Base-by-base conservation (phyloP, 768 basidiomycete species). In the Boletus pseudopeckii region DNA sequence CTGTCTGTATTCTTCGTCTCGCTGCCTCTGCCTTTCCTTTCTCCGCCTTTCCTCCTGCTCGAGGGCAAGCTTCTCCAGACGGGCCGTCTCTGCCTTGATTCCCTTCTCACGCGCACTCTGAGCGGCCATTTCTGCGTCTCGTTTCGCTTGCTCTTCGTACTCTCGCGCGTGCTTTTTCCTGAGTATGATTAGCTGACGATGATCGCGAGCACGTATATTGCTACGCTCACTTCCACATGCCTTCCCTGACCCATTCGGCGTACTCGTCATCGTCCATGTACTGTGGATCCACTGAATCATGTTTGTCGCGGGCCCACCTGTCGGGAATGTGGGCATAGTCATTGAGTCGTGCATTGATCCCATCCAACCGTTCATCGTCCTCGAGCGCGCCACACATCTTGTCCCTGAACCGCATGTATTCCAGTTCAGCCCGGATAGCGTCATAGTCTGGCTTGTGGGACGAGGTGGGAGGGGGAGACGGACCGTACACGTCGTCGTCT, bases 241-340 rank as follows among this genome's bases (percentile, higher is more conserved):
- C 91, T 24, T 78, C 71, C 57, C 93, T 75, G 47, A 96, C 74
- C 88, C 90, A 95, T 61, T 92, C 90, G 2, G 87, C 82, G 60
- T 96, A 96, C 55, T 91, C 86, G 59, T 94, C 88, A 8, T 94
- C 92, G 55, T 86, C 85, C 87, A 95, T 87, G 45, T 66, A 58
- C 44, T 62, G 66, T 28, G 77, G 75, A 54, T 82, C 69, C 41
- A 48, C 56, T 64, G 68, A 38, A 73, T 80, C 61, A 71, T 77
- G 65, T 69, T 72, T 60, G 66, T 82, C 69, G 33, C 42, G 53
- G 1, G 59, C 67, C 87, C 90, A 92, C 38, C 89, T 78, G 59
- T 80, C 75, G 5, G 91, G 92, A 3, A 92, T 73, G 67, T 89
- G 88, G 2, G 79, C 77, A 66, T 83, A 88, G 43, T 81, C 78